These are phyloP conservation scores for Thalassia testudinum DNA, from an alignment of 116 monocot genomes.

Conservation along the genomic window DNA sequence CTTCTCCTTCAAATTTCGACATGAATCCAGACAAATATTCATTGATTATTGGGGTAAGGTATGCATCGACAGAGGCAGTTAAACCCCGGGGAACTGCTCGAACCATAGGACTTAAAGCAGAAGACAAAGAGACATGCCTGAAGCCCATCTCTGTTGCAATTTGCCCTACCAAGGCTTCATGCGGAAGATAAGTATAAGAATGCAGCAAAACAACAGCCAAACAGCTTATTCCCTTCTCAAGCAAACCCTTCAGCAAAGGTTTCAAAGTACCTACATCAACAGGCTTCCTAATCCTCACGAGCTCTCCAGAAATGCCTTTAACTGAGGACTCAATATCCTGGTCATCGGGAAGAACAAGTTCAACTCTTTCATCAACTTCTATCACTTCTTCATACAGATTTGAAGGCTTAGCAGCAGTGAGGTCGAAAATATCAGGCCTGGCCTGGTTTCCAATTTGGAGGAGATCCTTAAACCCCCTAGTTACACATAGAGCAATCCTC, in stretches of 20 bases:
- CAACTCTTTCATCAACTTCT: conserved; percentile 86
- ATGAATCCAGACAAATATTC: conserved; percentile 84
- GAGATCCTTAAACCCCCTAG: conserved; percentile 66
- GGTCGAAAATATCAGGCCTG: conserved; percentile 79
- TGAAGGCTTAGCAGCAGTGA: conserved; percentile 68
- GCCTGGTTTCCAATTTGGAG: conserved; percentile 97
- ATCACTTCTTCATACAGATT: conserved; percentile 92
- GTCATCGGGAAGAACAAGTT: conserved; percentile 45
- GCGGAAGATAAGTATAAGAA: conserved; percentile 83
- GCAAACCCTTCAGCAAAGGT: conserved; percentile 39
- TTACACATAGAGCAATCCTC: conserved; percentile 87
- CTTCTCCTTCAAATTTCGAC: conserved; percentile 68
- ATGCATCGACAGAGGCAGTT: conserved; percentile 89
- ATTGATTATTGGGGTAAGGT: conserved; percentile 84
- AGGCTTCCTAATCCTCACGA: conserved; percentile 45
- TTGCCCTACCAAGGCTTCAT: conserved; percentile 51
- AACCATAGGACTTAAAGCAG: conserved; percentile 86
- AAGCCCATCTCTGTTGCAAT: conserved; percentile 70
- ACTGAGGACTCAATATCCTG: conserved; percentile 13
- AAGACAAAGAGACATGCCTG: conserved; percentile 82
- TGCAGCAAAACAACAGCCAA: conserved; percentile 88
- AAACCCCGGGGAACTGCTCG: conserved; percentile 88
- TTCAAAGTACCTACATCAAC: conserved; percentile 45
- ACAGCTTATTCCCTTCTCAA: conserved; percentile 71
- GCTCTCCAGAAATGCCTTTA: conserved; percentile 76